Base-by-base conservation (phyloP, 2,329 filamentous ascomycete genomes). In the Lecanicillium sp. region DNA sequence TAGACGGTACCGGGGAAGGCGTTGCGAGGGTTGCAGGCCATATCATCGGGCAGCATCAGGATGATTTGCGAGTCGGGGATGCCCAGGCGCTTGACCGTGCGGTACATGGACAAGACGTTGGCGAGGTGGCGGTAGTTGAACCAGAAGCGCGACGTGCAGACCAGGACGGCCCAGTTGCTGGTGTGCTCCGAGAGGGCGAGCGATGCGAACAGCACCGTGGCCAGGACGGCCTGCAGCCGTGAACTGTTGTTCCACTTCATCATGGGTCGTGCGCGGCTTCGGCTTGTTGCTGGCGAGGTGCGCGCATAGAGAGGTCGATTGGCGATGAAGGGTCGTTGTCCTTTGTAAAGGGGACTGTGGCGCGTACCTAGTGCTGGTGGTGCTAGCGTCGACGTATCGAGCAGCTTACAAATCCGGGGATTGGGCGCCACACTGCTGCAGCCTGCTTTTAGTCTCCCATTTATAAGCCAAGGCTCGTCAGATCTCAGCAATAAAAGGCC, bases 61-160 rank as follows among this genome's bases (percentile, higher is more conserved):
- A 98, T 97, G 65, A 98, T 98, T 61, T 98, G 92, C 37, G 87
- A 95, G 64, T 98, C 92, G 27, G 92, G 92, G 44, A 98, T 98
- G 34, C 92, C 92, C 28, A 98, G 80, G 11, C 92, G 86, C 69
- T 98, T 98, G 46, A 98, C 92, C 41, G 92, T 98, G 42, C 92
- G 87, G 66, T 98, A 98, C 47, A 98, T 81, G 43, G 90, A 96
- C 44, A 98, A 79, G 14, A 95, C 92, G 66, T 98, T 98, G 61
- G 92, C 89, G 37, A 98, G 82, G 62, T 98, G 92, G 42, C 92
- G 85, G 65, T 98, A 98, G 68, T 98, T 98, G 79, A 98, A 98
- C 92, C 92, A 98, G 73, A 98, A 98, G 39, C 92, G 85, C 38
- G 92, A 98, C 5, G 92, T 98, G 48, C 86, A 92, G 43, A 98